These are phyloP conservation scores for Drosera capensis DNA, from an alignment of 148 eudicot species.

Conservation along the genomic window DNA sequence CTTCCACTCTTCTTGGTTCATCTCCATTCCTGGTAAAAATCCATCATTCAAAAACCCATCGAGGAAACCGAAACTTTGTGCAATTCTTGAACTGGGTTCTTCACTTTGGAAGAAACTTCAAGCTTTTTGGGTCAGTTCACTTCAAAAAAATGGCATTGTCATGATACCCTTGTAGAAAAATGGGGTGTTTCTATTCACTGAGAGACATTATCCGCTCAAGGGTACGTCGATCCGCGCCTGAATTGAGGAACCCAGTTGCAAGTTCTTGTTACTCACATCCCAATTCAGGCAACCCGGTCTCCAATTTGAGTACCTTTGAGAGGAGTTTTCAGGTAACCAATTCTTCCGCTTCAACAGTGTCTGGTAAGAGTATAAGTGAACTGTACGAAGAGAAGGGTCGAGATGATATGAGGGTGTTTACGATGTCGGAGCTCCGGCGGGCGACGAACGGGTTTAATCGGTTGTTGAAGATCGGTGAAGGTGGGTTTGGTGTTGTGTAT, in stretches of 20 bases:
- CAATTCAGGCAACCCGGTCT: constrained; percentile 5
- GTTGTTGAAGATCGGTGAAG: constrained; percentile 9
- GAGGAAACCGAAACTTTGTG: no score
- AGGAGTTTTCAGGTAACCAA: no score
- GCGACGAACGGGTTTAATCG: constrained; percentile 8
- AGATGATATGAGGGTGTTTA: constrained; percentile 4
- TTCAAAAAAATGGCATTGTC: no score
- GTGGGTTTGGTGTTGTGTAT: constrained; percentile 13
- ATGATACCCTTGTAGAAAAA: no score
- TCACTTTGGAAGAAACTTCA: no score
- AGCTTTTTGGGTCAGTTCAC: no score
- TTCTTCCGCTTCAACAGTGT: constrained; percentile 2
- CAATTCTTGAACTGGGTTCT: no score
- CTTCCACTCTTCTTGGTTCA: no score
- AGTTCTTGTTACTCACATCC: constrained; percentile 23
- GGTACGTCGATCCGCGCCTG: constrained; percentile 54
- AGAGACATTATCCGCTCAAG: constrained; percentile 29
- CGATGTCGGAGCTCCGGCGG: constrained; percentile 4
- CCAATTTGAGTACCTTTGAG: no score
- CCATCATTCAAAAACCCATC: no score
- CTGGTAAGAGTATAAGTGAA: constrained; percentile 3
- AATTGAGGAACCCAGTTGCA: constrained; percentile 25
- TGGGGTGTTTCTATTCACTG: constrained; percentile 68
- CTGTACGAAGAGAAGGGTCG: constrained; percentile 5
- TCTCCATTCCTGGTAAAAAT: no score